Percentiles rank a stretch among this genome's conserved stretches.
These are phyloP conservation scores for Agaricus bisporus DNA, from an alignment of 768 basidiomycete genomes.

Conservation along the genomic window DNA sequence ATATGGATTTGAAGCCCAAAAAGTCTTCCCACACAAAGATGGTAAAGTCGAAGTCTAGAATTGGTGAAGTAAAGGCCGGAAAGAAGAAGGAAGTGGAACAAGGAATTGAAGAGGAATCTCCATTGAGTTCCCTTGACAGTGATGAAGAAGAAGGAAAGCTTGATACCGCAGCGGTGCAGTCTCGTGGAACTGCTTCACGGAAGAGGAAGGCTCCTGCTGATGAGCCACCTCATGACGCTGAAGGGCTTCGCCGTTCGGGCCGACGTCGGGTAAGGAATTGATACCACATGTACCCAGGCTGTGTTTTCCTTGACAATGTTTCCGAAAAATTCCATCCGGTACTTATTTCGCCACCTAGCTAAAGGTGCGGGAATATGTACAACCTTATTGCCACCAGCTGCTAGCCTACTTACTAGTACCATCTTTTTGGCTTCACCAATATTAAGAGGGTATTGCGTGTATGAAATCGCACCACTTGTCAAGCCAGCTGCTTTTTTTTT, in stretches of 20 bases:
- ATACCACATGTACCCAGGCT: neutral
- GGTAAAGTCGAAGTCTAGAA: slow-evolving; percentile 7
- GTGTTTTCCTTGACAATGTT: neutral
- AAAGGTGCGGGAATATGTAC: no score
- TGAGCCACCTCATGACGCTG: neutral
- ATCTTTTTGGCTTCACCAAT: no score
- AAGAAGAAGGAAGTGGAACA: neutral
- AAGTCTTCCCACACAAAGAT: slow-evolving; percentile 20
- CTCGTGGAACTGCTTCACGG: neutral
- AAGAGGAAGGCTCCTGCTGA: slow-evolving; percentile 4
- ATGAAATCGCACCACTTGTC: no score
- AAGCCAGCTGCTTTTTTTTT: no score
- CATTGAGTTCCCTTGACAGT: slow-evolving; percentile 2
- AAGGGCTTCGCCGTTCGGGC: slow-evolving; percentile 5
- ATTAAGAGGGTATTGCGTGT: no score
- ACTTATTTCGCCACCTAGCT: no score
- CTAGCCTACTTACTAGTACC: no score
- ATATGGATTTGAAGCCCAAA: slow-evolving; percentile 29
- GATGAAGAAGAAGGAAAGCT: neutral
- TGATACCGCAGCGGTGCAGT: neutral
- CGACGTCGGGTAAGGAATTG: neutral
- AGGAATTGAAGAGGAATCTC: neutral
- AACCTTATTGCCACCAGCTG: no score
- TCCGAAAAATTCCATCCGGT: neutral
- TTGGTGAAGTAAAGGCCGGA: neutral